Evolutionary conservation across 805 yeast genomes (phyloP), one percentile per base, ranked within the genome.

Genomic region (Cyberlindnera euphorbiiphila): DNA sequence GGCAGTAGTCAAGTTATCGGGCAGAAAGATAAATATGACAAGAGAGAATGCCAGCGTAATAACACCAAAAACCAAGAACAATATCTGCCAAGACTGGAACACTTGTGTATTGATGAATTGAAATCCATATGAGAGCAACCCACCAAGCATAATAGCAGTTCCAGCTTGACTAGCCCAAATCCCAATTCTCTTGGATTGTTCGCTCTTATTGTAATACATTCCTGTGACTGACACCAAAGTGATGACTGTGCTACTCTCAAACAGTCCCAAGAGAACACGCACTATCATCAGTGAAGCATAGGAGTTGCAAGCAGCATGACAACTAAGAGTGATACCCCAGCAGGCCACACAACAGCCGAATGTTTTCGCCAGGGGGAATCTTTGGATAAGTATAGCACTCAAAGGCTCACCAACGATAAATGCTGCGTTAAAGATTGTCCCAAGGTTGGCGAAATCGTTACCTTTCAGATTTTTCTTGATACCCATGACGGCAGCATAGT

Each of bases 401-500:
- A 71, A 36, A 1, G 78, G 79, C 39, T 72, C 78, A 42, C 71
- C 71, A 32, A 70, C 62, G 29, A 74, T 71, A 37, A 70, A 73
- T 2, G 77, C 66, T 19, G 66, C 74, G 39, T 71, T 71, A 41
- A 72, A 66, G n/a, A 74, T 71, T 3, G 81, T 72, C 21, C 73
- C 69, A 29, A 74, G 54, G 46, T 73, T 66, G 16, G 75, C 66
- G 48, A 67, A 75, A 36, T 76, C 69, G 34, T 72, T 63, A n/a
- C 69, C 65, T 25, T 54, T 55, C 43, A 74, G 59, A 48, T 72
- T 64, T 3, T 62, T 51, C 50, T 69, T 72, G 50, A 77, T 73
- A 2, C 82, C 82, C 82, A 78, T 76, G 1, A 78, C 76, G 2
- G 79, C 79, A 5, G 83, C 74, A 50, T 76, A 77, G 43, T 76